Evolutionary conservation across 768 basidiomycete genomes (phyloP), one percentile per base, ranked within the genome.

Genomic region (Lactarius tabidus): DNA sequence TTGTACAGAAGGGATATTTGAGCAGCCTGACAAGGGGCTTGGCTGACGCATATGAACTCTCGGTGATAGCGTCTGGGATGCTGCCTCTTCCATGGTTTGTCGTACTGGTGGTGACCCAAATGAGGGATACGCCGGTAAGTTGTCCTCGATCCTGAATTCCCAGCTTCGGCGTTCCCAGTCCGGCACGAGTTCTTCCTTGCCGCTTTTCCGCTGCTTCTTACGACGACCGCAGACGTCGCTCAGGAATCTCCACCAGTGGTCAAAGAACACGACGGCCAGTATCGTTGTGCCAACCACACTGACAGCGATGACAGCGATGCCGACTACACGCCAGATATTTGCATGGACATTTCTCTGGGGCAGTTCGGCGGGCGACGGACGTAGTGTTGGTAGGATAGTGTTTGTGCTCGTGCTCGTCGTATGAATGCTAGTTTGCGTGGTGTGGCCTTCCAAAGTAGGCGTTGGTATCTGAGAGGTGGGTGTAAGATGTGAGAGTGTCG

Each of bases 181-280:
- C 0, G 84, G 83, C 33, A 87, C 77, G 74, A 89, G 74, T 62
- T 82, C 80, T 72, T 90, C 88, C 36, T 75, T 71, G 31, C 78
- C 79, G 23, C 48, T 6, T 35, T 62, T 66, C 10, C 65, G 63
- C 8, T 71, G 71, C 36, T 55, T 73, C 73, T 48, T 48, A 55
- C 71, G 68, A 8, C 82, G 79, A 63, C 79, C 79, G 26, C 84
- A 52, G 56, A 84, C 70, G 54, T 84, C 85, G 39, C 79, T 75
- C 59, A 87, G 60, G 73, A 89, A 85, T 29, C 82, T 79, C 81
- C 82, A 85, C 81, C 88, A 86, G 39, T 84, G 81, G 75, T 91
- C 88, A 75, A 89, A 90, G 75, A 87, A 90, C 33, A 86, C 81
- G 61, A 85, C 76, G 9, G 80, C 76, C 57, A 89, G 77, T 68